Evolutionary conservation across 352 stramenopile genomes (phyloP).

Genomic region (Thraustotheca clavata): DNA sequence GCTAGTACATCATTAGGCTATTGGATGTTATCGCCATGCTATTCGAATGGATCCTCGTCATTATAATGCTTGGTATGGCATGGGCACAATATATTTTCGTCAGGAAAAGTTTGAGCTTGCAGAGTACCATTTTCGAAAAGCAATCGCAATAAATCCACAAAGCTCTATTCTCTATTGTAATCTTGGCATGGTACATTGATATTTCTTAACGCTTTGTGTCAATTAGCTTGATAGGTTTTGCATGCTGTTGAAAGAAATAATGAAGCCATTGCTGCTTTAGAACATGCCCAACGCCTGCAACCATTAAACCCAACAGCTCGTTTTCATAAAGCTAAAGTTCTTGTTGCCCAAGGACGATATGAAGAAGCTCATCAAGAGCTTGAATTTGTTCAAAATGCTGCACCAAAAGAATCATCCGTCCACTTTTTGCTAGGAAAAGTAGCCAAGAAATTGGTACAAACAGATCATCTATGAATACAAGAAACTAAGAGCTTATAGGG

Average conservation of each 20-base stretch:
- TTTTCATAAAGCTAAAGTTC: conserved; percentile 93
- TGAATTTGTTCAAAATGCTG: conserved; percentile 86
- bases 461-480: background rate
- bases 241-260: conserved; percentile 85
- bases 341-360: conserved; percentile 87
- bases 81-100: conserved; percentile 93
- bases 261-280: conserved; percentile 87
- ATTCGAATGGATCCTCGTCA: conserved; percentile 89
- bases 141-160: conserved; percentile 90
- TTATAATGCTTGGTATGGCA: conserved; percentile 90
- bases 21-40: conserved; percentile 92
- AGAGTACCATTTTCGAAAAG: conserved; percentile 94
- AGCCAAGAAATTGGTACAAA: conserved; percentile 46
- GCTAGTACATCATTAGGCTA: conserved; percentile 33
- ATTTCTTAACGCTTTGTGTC: background rate
- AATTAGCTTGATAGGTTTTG: conserved; percentile 30
- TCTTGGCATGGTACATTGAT: conserved; percentile 81
- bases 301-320: conserved; percentile 89
- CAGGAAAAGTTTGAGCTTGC: conserved; percentile 97
- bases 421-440: conserved; percentile 97
- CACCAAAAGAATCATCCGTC: conserved; percentile 93
- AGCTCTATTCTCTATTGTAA: conserved; percentile 94
- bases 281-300: conserved; percentile 83
- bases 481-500: conserved; percentile 28
- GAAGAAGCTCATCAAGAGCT: conserved; percentile 91